Percentiles rank a stretch among this genome's conserved stretches.
Evolutionary conservation across 345 rosid species (phyloP).

Genomic region (Brassica carinata): DNA sequence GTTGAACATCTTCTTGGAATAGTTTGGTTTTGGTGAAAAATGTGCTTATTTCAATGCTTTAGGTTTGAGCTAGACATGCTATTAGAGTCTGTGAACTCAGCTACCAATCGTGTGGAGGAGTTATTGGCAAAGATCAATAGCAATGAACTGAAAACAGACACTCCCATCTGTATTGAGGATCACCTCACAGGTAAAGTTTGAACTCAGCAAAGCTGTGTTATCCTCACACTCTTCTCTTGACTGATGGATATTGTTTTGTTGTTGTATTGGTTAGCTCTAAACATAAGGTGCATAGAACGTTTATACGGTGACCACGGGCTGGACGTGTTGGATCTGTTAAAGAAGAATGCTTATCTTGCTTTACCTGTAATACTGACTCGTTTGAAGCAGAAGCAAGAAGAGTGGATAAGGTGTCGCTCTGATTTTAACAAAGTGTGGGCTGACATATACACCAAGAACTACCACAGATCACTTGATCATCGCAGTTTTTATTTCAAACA

Average conservation of each 20-base stretch:
- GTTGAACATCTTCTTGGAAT: conserved; percentile 1
- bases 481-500: conserved; percentile 98
- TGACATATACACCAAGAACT: conserved; percentile 89
- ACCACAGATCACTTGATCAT: conserved; percentile 95
- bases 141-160: conserved; percentile 59
- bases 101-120: conserved; percentile 86
- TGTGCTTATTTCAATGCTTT: conserved; percentile 31
- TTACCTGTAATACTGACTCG: conserved; percentile 92
- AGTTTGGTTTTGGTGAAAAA: conserved; percentile 17
- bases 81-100: conserved; percentile 84
- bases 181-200: conserved; percentile 72
- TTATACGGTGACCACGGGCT: conserved; percentile 97
- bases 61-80: conserved; percentile 99
- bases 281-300: conserved; percentile 94
- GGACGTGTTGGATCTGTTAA: conserved; percentile 87
- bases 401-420: conserved; percentile 90
- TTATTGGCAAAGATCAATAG: conserved; percentile 69
- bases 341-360: conserved; percentile 83
- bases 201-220: neutral
- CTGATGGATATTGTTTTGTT: conserved; percentile 22
- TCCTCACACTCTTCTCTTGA: neutral
- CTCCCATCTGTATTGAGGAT: conserved; percentile 67
- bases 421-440: conserved; percentile 99
- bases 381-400: conserved; percentile 96
- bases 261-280: conserved; percentile 58